Evolutionary conservation across 1,284 basidiomycete species (phyloP), one percentile per base, ranked within the genome.

Genomic region (Austroboletus rostrupii): DNA sequence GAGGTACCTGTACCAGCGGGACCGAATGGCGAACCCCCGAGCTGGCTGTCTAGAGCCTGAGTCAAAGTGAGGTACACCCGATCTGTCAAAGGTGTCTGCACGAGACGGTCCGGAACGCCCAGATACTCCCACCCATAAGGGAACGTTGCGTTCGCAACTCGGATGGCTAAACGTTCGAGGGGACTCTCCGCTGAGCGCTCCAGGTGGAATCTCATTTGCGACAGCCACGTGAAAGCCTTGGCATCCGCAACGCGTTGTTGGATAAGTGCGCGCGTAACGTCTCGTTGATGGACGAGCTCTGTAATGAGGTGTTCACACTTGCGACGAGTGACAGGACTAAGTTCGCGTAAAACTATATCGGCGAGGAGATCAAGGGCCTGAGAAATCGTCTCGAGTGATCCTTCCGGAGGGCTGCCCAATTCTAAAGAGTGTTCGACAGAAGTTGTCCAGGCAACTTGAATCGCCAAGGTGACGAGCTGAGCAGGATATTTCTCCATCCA

Each of bases 281-380:
- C 96, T 57, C 96, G 82, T 68, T 99, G 94, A 67, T 99, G 97
- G 11, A 99, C 97, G 4, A 99, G 83, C 70, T 99, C 97, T 2
- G 96, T 99, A 72, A 99, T 98, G 58, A 99, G 84, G 64, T 98
- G 95, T 64, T 99, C 97, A 76, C 94, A 96, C 71, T 99, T 98
- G 60, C 92, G 87, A 55, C 97, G 87, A 43, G 93, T 93, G 43
- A 96, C 87, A 9, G 91, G 82, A 37, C 76, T 79, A 33, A 99
- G 81, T 60, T 98, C 96, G 47, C 88, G 87, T 40, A 99, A 75
- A 23, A 99, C 96, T 35, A 97, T 90, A 61, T 98, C 94, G 3
- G 97, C 96, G 17, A 99, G 85, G 40, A 97, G 78, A 64, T 98
- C 95, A 38, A 99, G 80, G 19, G 91, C 90, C 64, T 90, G 83